A percentile compares a stretch with the other conserved stretches of the same genome.
Conservation (phyloP, 495 filamentous ascomycete genomes). For the Recurvomyces mirabilis region DNA sequence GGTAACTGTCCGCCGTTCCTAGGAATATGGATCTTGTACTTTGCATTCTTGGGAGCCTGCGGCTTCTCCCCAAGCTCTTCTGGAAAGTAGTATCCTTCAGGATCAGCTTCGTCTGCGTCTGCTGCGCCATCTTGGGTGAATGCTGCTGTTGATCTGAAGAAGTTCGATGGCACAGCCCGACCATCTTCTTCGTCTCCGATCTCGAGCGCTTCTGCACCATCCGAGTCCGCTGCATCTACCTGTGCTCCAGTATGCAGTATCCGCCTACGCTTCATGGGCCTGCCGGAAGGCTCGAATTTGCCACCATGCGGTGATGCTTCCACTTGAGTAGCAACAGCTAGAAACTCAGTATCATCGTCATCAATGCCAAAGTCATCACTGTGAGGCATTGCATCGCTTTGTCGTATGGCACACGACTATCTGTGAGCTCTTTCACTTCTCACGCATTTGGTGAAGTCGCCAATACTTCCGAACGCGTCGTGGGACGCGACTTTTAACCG, state of each 20-base stretch:
- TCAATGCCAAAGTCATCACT: slow-evolving; percentile 29
- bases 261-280: slow-evolving; percentile 14
- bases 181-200: slow-evolving; percentile 5
- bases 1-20: slow-evolving; percentile 12
- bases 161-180: background rate
- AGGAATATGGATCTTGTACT: slow-evolving; percentile 26
- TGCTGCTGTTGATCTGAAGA: background rate
- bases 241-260: slow-evolving; percentile 1
- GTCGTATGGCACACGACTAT: too few relatives aligned
- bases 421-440: too few relatives aligned
- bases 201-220: background rate
- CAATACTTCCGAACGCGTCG: too few relatives aligned
- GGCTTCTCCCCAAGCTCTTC: slow-evolving; percentile 9
- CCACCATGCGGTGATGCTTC: slow-evolving; percentile 20
- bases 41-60: slow-evolving; percentile 11
- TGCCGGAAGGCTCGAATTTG: slow-evolving; percentile 10
- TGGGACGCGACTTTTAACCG: background rate
- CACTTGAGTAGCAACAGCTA: slow-evolving; percentile 27
- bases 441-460: too few relatives aligned
- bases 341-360: slow-evolving; percentile 26
- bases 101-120: background rate
- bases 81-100: slow-evolving; percentile 12
- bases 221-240: slow-evolving; percentile 3
- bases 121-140: background rate
- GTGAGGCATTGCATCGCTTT: slow-evolving; percentile 22